These are phyloP conservation scores for Phaffia rhodozyma DNA, from an alignment of 1,284 basidiomycete species.

Conservation along the genomic window DNA sequence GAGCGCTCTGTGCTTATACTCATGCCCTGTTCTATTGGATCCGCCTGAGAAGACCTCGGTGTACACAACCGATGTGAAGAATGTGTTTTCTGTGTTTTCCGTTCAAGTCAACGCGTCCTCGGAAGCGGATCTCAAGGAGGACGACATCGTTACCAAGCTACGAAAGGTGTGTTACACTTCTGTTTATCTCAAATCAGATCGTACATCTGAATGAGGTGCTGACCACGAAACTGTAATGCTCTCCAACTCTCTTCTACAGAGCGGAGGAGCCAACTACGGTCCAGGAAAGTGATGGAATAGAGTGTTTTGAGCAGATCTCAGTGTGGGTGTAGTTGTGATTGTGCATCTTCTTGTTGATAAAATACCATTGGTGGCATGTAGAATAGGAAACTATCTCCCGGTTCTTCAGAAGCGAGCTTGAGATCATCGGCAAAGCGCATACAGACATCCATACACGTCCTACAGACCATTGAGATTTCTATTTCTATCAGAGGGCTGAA, in stretches of 20 bases:
- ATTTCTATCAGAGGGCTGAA: too few relatives aligned
- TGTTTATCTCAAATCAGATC: too few relatives aligned
- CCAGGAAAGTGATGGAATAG: neutral
- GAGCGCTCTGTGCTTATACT: neutral
- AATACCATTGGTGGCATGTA: too few relatives aligned
- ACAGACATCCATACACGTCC: too few relatives aligned
- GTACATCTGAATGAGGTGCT: too few relatives aligned
- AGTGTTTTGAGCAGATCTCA: neutral
- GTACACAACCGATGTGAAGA: slow-evolving; percentile 72
- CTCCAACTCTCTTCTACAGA: too few relatives aligned
- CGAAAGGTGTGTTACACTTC: slow-evolving; percentile 4
- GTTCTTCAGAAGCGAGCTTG: too few relatives aligned
- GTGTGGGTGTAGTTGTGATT: neutral
- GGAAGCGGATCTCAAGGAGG: slow-evolving; percentile 68
- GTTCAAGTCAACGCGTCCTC: slow-evolving; percentile 73
- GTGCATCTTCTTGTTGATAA: neutral
- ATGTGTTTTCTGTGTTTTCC: slow-evolving; percentile 61
- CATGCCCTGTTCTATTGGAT: neutral
- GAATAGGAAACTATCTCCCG: too few relatives aligned
- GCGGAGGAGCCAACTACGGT: neutral
- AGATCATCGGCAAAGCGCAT: too few relatives aligned
- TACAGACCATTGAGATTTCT: too few relatives aligned
- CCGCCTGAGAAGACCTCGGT: slow-evolving; percentile 57
- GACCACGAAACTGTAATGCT: too few relatives aligned
- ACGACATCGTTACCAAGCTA: slow-evolving; percentile 12